Evolutionary conservation across 495 filamentous ascomycete genomes (phyloP).

Genomic region (Hypoxylon cercidicola): DNA sequence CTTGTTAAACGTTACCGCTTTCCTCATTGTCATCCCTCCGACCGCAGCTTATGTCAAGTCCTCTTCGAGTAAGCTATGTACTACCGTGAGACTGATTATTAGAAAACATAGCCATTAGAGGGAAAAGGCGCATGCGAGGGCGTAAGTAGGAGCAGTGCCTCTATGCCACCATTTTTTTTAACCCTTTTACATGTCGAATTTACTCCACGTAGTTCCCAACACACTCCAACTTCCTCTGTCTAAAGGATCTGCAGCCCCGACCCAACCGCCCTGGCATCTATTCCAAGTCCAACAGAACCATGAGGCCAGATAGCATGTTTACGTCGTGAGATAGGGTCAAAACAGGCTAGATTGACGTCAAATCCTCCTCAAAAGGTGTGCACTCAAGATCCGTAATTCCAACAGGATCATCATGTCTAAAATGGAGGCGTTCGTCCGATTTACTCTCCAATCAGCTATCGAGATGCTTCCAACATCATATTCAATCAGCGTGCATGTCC

Average conservation of each 20-base stretch:
- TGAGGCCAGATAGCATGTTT: background rate
- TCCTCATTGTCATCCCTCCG: background rate
- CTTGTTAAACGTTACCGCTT: background rate
- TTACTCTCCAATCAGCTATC: background rate
- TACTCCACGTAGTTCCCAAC: too few species aligned
- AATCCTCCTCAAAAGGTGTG: background rate
- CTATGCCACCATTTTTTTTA: background rate
- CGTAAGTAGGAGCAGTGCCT: background rate
- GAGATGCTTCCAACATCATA: background rate
- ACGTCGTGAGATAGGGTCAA: background rate
- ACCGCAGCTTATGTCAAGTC: background rate
- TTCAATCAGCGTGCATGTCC: background rate
- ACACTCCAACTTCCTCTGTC: background rate
- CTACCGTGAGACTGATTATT: background rate
- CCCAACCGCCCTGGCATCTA: background rate
- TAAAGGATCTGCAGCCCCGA: background rate
- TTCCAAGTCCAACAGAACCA: background rate
- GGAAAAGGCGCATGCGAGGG: too few species aligned
- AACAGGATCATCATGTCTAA: constrained; percentile 1
- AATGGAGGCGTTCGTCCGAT: background rate
- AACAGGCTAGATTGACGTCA: constrained; percentile 1
- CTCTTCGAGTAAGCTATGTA: background rate
- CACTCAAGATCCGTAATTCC: background rate
- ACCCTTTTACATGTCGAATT: too few species aligned
- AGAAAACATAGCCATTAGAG: background rate